Evolutionary conservation across 2,329 filamentous ascomycete genomes (phyloP).

Genomic region (Beauveria asiatica): DNA sequence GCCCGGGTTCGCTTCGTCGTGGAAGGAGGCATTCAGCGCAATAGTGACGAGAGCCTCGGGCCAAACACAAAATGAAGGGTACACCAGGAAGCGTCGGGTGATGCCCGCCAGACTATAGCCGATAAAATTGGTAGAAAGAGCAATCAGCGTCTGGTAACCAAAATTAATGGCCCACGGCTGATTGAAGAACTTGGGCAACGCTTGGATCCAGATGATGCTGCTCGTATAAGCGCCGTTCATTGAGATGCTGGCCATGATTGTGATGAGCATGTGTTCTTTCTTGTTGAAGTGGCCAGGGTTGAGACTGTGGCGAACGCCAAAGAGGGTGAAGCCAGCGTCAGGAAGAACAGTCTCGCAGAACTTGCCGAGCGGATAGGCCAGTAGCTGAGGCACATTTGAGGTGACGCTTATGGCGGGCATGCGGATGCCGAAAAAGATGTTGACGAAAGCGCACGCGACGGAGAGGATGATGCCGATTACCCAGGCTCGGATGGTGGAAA

Average conservation of each 20-base stretch:
- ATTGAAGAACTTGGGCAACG: constrained; percentile 16
- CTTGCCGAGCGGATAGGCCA: constrained; percentile 30
- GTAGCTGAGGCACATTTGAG: constrained; percentile 31
- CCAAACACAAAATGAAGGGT: constrained; percentile 42
- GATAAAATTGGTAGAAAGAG: constrained; percentile 40
- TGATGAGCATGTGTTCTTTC: constrained; percentile 47
- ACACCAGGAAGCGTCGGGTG: constrained; percentile 38
- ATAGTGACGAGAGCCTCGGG: constrained; percentile 38
- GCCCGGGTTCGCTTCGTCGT: constrained; percentile 13
- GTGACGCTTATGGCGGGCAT: constrained; percentile 32
- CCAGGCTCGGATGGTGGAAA: constrained; percentile 34
- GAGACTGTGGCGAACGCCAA: constrained; percentile 29
- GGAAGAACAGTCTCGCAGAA: constrained; percentile 26
- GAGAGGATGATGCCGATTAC: constrained; percentile 28
- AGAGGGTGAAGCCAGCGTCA: constrained; percentile 25
- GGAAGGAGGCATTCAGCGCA: constrained; percentile 27
- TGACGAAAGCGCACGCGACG: constrained; percentile 22
- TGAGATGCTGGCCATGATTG: constrained; percentile 48
- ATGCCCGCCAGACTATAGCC: constrained; percentile 44
- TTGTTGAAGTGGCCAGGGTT: constrained; percentile 44
- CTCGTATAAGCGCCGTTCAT: constrained; percentile 35
- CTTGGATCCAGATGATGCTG: constrained; percentile 35
- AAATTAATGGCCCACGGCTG: constrained; percentile 19
- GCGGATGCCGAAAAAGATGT: constrained; percentile 33
- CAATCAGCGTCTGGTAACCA: constrained; percentile 37